These are phyloP conservation scores for Ceratobasidium theobromae DNA, from an alignment of 1,284 basidiomycete species.

Conservation along the genomic window DNA sequence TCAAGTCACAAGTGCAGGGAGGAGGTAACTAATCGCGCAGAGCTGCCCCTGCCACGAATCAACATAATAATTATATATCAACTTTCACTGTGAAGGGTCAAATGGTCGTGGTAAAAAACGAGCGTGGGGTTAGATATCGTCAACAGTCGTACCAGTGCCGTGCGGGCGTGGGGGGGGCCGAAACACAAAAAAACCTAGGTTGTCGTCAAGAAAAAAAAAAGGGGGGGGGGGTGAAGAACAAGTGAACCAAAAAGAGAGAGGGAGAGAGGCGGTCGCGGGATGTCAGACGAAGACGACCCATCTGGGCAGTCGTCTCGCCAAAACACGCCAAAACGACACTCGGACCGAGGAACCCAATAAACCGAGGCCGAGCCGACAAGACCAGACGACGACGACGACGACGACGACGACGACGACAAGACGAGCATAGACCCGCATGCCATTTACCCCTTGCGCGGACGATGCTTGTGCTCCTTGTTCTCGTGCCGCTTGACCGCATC, in stretches of 20 bases:
- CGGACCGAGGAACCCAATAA: background rate
- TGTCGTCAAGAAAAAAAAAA: background rate
- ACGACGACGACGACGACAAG: background rate
- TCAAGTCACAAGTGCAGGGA: slow-evolving; percentile 14
- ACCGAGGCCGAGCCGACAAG: background rate
- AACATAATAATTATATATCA: slow-evolving; percentile 9
- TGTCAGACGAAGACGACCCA: slow-evolving; percentile 17
- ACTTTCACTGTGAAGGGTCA: background rate
- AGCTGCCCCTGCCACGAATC: slow-evolving; percentile 26
- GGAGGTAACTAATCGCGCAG: slow-evolving; percentile 31
- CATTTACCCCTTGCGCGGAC: slow-evolving; percentile 14
- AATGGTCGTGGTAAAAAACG: slow-evolving; percentile 6
- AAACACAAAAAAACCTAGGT: slow-evolving; percentile 5
- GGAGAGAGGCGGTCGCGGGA: background rate
- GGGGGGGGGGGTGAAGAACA: background rate
- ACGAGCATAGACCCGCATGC: no score
- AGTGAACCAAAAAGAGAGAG: background rate
- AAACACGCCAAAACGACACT: slow-evolving; percentile 1
- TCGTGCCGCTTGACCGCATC: slow-evolving; percentile 27
- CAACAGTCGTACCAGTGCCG: slow-evolving; percentile 2
- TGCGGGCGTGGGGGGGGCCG: slow-evolving; percentile 23
- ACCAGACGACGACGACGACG: background rate
- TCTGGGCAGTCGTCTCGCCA: slow-evolving; percentile 18
- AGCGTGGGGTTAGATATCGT: slow-evolving; percentile 8
- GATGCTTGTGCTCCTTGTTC: slow-evolving; percentile 29